Percentiles rank a stretch among this genome's conserved stretches.
These are phyloP conservation scores for Suhomyces chickasaworum DNA, from an alignment of 1,139 yeast species.

Conservation along the genomic window DNA sequence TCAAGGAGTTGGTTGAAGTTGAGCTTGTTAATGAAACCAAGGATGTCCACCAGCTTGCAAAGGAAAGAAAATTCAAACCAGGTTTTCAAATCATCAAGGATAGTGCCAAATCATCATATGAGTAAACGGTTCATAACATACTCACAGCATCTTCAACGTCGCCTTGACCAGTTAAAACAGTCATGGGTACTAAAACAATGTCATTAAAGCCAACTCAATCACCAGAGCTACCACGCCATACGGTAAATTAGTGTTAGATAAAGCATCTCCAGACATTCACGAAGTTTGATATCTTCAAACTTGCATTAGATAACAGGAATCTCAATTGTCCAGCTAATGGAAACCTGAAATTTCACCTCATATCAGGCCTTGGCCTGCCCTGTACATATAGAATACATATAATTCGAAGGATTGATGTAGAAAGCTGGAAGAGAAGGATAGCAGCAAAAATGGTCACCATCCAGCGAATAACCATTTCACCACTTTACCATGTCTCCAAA, in stretches of 20 bases:
- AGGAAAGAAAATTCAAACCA: constrained; percentile 60
- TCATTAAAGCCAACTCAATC: no score
- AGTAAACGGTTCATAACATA: not conserved
- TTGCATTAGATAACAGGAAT: no score
- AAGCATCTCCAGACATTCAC: not conserved
- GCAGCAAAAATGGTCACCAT: no score
- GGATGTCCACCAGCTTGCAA: constrained; percentile 53
- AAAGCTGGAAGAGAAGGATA: no score
- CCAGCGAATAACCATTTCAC: no score
- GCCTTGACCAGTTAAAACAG: not conserved
- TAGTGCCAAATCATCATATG: constrained; percentile 6
- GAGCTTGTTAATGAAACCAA: constrained; percentile 64
- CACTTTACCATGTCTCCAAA: no score
- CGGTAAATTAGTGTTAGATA: no score
- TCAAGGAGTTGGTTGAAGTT: constrained; percentile 87
- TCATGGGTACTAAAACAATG: no score
- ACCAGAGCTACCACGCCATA: no score
- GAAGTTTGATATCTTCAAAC: not conserved
- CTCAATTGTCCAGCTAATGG: not conserved
- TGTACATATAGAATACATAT: constrained; percentile 4
- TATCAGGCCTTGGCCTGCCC: not conserved
- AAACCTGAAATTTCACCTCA: not conserved
- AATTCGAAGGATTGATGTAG: no score
- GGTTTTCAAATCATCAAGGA: constrained; percentile 38
- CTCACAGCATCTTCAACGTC: not conserved